Base-by-base conservation (phyloP, 2,329 filamentous ascomycete species). In the Alternaria rosae region DNA sequence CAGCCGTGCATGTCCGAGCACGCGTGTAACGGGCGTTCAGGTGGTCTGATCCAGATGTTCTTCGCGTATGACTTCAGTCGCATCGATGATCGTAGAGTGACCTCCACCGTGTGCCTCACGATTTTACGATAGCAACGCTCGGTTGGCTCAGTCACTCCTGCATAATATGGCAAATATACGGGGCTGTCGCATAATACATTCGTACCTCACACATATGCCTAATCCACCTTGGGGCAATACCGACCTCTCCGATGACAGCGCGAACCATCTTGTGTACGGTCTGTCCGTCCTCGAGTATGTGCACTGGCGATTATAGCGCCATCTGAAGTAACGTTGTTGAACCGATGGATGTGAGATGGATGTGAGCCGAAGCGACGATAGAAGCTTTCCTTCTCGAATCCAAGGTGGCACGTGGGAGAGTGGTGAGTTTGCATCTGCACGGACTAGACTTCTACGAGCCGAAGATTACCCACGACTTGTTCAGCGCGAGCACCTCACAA, bases 1-100 rank as follows among this genome's bases (percentile, higher is more conserved):
- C 54, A 21, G 54, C 59, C 58, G 58, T 28, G 44, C 35, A 56
- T 42, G 54, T 26, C 58, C 58, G 58, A 57, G 54, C 58, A 57
- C 45, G 35, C 38, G 38, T 44, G 28, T 23, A 61, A 48, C 38
- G 38, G 35, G 13, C 15, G 21, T 51, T 32, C 44, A 35, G 23
- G 54, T 57, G 58, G 54, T 45, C 45, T 51, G 58, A 61, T 61
- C 45, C n/a, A 57, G 45, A 51, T 38, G 53, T 30, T 57, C 43
- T 15, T 52, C 28, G 35, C 51, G 28, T 25, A 52, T 41, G 23
- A 44, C 41, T 51, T 35, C 53, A 25, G 15, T 30, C 44, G 12
- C 28, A 25, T 30, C 53, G 23, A 23, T 57, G 26, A 60, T 60
- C 43, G 53, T 51, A 17, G 32, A 15, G 17, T 32, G 17, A 17